Conservation (phyloP, 805 yeast species). For the Myxozyma sirexii region DNA sequence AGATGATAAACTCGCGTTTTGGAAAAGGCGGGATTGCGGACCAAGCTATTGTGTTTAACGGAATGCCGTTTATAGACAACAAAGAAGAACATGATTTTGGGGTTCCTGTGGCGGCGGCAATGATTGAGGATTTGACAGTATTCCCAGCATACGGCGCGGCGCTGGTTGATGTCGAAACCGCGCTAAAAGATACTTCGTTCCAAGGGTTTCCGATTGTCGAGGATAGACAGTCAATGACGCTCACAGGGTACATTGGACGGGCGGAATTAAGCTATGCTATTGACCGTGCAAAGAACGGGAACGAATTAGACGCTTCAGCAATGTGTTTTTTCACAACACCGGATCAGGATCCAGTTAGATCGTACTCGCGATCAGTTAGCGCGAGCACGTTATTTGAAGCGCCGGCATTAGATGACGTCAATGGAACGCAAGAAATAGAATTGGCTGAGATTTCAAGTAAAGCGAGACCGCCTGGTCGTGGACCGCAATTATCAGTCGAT, state of each 20-base stretch:
- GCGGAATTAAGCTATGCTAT: slow-evolving; percentile 37
- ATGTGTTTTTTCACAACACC: slow-evolving; percentile 31
- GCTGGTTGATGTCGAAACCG: slow-evolving; percentile 33
- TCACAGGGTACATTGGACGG: slow-evolving; percentile 43
- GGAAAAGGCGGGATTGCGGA: slow-evolving; percentile 93
- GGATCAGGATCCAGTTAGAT: slow-evolving; percentile 21
- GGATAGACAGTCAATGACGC: slow-evolving; percentile 30
- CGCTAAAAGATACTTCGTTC: slow-evolving; percentile 35
- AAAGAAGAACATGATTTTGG: slow-evolving; percentile 69
- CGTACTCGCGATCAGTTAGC: neutral
- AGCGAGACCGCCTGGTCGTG: neutral
- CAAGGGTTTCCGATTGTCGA: slow-evolving; percentile 47
- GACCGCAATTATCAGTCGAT: neutral
- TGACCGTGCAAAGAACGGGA: slow-evolving; percentile 14
- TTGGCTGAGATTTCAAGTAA: neutral
- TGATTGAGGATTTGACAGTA: slow-evolving; percentile 50
- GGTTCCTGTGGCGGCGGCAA: slow-evolving; percentile 57
- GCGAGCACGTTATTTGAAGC: slow-evolving; percentile 2
- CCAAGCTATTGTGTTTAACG: slow-evolving; percentile 87
- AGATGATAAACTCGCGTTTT: slow-evolving; percentile 71
- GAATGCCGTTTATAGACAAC: slow-evolving; percentile 74
- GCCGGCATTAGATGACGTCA: neutral
- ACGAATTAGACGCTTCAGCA: neutral
- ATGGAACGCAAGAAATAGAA: neutral
- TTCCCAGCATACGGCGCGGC: slow-evolving; percentile 34